These are phyloP conservation scores for Calamus simplicifolius DNA, from an alignment of 176 grass and related monocot genomes.

Conservation along the genomic window DNA sequence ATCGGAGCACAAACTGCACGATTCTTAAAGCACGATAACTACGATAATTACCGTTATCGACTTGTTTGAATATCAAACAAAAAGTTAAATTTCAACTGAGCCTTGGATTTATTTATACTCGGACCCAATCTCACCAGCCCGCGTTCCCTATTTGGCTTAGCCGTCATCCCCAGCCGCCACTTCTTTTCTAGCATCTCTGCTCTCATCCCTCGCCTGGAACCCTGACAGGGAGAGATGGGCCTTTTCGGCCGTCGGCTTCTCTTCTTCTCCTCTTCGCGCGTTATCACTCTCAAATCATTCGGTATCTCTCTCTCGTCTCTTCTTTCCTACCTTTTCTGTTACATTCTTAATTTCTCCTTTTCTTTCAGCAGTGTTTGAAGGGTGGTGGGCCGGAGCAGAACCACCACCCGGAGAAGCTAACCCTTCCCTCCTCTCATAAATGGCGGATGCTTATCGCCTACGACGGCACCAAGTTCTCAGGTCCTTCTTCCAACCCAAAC, in stretches of 20 bases:
- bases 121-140: too few relatives aligned
- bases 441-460: slow-evolving; percentile 90
- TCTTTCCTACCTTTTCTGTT: slow-evolving; percentile 1
- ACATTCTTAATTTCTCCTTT: not conserved
- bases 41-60: too few relatives aligned
- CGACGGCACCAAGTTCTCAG: slow-evolving; percentile 87
- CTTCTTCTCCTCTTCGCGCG: slow-evolving; percentile 13
- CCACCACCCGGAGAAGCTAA: not conserved
- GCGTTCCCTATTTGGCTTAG: too few relatives aligned
- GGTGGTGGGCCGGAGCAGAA: slow-evolving; percentile 10
- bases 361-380: not conserved
- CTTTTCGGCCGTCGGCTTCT: slow-evolving; percentile 22
- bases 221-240: slow-evolving; percentile 31
- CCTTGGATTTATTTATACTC: too few relatives aligned
- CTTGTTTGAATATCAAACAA: too few relatives aligned
- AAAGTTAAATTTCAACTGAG: too few relatives aligned
- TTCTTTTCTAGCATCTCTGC: too few relatives aligned
- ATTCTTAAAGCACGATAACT: too few relatives aligned
- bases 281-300: slow-evolving; percentile 15
- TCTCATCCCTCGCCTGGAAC: too few relatives aligned
- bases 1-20: too few relatives aligned
- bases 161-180: too few relatives aligned
- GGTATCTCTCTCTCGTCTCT: not conserved
- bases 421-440: slow-evolving; percentile 21
- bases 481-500: slow-evolving; percentile 12